Conservation (phyloP, 495 filamentous ascomycete species). For the Darksidea phi region DNA sequence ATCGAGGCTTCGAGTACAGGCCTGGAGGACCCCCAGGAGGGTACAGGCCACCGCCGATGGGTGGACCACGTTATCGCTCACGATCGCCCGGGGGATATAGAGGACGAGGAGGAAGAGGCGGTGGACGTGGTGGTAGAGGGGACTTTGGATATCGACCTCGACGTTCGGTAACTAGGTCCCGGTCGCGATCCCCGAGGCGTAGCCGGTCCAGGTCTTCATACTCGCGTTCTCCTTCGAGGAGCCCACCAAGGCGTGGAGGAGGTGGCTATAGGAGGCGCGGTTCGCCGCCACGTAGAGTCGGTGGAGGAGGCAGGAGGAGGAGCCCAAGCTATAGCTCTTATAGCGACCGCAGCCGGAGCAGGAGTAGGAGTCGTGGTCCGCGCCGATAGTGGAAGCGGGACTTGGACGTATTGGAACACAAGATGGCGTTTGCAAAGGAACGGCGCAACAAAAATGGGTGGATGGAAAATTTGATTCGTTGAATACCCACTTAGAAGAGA, state of each 20-base stretch:
- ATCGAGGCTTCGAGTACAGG: neutral
- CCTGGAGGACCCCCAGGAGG: conserved; percentile 38
- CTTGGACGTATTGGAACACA: neutral
- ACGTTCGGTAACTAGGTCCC: conserved; percentile 50
- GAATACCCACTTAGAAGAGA: no score
- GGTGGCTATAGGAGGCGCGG: conserved; percentile 37
- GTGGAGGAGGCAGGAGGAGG: conserved; percentile 47
- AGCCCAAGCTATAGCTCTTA: conserved; percentile 65
- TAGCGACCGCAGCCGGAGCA: conserved; percentile 46
- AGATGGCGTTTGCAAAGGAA: neutral
- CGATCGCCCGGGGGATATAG: conserved; percentile 45
- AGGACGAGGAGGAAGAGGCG: conserved; percentile 47
- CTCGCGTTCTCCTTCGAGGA: conserved; percentile 47
- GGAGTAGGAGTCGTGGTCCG: conserved; percentile 31
- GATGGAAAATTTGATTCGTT: no score
- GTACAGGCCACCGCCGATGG: conserved; percentile 40
- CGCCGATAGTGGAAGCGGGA: conserved; percentile 2
- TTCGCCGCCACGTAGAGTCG: conserved; percentile 40
- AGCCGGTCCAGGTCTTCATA: conserved; percentile 49
- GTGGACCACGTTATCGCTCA: conserved; percentile 43
- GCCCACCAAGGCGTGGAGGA: conserved; percentile 51
- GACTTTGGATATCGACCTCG: conserved; percentile 35
- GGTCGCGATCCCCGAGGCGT: conserved; percentile 34
- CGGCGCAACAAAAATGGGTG: no score
- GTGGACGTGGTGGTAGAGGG: conserved; percentile 23